Base-by-base conservation (phyloP, 2,329 filamentous ascomycete genomes). In the Beauveria scarabaeidicola region DNA sequence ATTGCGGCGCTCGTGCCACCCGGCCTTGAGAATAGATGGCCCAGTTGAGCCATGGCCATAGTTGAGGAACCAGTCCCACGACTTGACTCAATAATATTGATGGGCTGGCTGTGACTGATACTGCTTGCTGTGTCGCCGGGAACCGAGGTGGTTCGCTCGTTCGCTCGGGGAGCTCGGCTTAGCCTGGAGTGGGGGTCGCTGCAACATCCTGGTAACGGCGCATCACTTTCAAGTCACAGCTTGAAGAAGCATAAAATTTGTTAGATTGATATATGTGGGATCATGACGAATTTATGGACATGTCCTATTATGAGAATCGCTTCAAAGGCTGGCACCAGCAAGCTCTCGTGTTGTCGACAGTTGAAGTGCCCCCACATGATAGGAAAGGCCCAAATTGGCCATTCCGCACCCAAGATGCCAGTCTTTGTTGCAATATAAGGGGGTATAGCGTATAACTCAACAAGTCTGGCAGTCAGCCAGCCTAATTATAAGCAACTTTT, bases 381-480 rank as follows among this genome's bases (percentile, higher is more conserved):
- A 19, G 53, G 53, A 48, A 44, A 56, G 47, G 53, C 43, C 53
- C 27, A 56, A 48, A 17, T 29, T 41, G 53, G 53, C 21, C 44
- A 56, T 32, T 56, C 53, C 53, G 53, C 53, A 38, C 21, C 4
- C 19, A n/a, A 40, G 5, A 56, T 21, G 44, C 43, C 44, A 40
- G 29, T n/a, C n/a, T n/a, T n/a, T n/a, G n/a, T n/a, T n/a, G n/a
- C n/a, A n/a, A n/a, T n/a, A n/a, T n/a, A n/a, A n/a, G n/a, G n/a
- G n/a, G n/a, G n/a, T n/a, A n/a, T n/a, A n/a, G n/a, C n/a, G n/a
- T n/a, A n/a, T n/a, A n/a, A n/a, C n/a, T n/a, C n/a, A n/a, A n/a
- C n/a, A n/a, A n/a, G n/a, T 40, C 32, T 56, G 44, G 21, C 53
- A 38, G 7, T 23, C 19, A 54, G 10, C 25, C 23, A 47, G 43